Percentiles rank a stretch among this genome's conserved stretches.
Conservation (phyloP, 2,329 filamentous ascomycete genomes). For the Talaromyces sp. region DNA sequence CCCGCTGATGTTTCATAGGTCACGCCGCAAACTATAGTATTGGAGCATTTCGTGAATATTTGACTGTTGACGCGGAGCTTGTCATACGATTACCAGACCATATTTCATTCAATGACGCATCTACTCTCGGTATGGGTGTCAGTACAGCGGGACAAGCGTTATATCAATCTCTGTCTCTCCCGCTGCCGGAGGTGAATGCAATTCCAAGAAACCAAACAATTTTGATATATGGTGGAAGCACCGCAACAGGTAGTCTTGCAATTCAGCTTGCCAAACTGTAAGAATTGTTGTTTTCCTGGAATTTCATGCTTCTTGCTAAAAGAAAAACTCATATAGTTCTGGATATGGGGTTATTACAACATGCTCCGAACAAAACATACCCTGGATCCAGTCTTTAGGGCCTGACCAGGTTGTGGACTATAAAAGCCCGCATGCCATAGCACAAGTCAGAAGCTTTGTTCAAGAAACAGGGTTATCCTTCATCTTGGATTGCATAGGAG, state of each 20-base stretch:
- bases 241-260: neutral
- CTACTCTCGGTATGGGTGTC: conserved; percentile 26
- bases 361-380: neutral
- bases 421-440: too few species aligned
- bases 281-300: neutral
- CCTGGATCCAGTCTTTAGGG: neutral
- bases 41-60: conserved; percentile 34
- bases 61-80: conserved; percentile 20
- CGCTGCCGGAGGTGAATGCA: neutral
- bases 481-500: conserved; percentile 4
- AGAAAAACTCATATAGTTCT: neutral
- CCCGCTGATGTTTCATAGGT: conserved; percentile 27
- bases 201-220: neutral
- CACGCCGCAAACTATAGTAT: conserved; percentile 20
- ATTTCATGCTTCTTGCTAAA: neutral
- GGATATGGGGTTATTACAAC: neutral
- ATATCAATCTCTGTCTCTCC: neutral
- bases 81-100: conserved; percentile 26
- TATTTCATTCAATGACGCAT: conserved; percentile 25
- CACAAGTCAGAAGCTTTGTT: too few species aligned
- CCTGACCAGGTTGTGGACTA: neutral
- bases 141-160: neutral
- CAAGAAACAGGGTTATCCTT: too few species aligned
- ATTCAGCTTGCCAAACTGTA: conserved; percentile 1
- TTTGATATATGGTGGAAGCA: conserved; percentile 2